Evolutionary conservation across 31 red algal genomes (phyloP).

Genomic region (Odonthalia washingtoniensis): DNA sequence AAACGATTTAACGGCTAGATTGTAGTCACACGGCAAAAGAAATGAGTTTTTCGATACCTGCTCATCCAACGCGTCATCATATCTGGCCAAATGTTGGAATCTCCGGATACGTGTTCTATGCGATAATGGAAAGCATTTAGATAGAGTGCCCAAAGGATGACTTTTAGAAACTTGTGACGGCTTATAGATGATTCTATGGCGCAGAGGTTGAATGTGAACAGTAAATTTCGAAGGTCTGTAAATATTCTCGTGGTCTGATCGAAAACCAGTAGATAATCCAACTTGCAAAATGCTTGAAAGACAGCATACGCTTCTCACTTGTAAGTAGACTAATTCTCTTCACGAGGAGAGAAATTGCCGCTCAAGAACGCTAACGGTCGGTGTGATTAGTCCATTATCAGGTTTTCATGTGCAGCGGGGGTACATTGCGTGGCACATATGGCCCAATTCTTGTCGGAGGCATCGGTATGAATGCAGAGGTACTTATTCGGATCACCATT

Average conservation of each 20-base stretch:
- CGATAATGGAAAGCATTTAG: too few species aligned
- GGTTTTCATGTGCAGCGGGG: background rate
- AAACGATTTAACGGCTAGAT: too few species aligned
- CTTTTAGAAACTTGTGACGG: too few species aligned
- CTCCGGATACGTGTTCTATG: constrained; percentile 5
- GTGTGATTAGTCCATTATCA: constrained; percentile 1
- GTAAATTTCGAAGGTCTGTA: too few species aligned
- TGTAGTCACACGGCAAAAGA: too few species aligned
- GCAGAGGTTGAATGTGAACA: too few species aligned
- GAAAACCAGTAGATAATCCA: constrained; percentile 34
- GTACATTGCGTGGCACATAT: constrained; percentile 15
- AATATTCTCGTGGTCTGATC: constrained; percentile 28
- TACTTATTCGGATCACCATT: background rate
- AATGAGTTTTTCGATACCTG: too few species aligned
- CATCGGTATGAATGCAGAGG: constrained; percentile 40
- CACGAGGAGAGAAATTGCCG: background rate
- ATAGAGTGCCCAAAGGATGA: too few species aligned
- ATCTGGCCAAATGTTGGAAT: too few species aligned
- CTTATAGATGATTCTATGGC: too few species aligned
- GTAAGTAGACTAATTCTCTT: constrained; percentile 30
- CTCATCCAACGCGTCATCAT: too few species aligned
- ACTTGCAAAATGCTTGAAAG: constrained; percentile 42
- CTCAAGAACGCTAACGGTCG: constrained; percentile 22
- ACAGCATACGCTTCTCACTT: constrained; percentile 48
- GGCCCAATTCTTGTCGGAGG: constrained; percentile 50